Evolutionary conservation across 2,329 filamentous ascomycete species (phyloP), one percentile per base, ranked within the genome.

Genomic region (Fusarium udum): DNA sequence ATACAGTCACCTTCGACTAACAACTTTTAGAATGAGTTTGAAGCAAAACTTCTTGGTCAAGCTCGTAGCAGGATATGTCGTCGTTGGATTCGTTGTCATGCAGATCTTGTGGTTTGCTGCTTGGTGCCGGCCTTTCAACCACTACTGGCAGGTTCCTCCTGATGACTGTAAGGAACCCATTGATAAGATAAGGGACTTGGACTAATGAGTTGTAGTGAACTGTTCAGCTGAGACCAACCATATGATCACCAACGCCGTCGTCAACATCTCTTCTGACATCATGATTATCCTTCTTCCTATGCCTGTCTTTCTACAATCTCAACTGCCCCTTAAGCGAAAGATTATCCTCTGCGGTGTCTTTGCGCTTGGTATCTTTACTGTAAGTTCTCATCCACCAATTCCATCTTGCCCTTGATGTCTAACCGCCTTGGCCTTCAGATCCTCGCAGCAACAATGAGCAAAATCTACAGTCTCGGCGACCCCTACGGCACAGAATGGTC

Each of bases 251-350:
- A 89, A 90, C 66, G 85, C 87, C 1, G 82, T 85, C 4, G 84
- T 91, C 75, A 91, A 91, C 73, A 86, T 91, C 55, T 85, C 86
- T 7, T 88, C 87, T 8, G 89, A 91, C 69, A 52, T 90, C 4
- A 83, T 88, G 80, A 90, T 91, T 76, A 85, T 91, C 18, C 75
- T 83, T 9, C 84, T 91, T 32, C 88, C 88, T 2, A 82, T 91
- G 67, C 88, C 88, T 2, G 72, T 86, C 12, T 81, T 91, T 36
- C 62, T 86, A 6, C 82, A 83, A 31, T 84, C 89, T 2, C 83
- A 85, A 34, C 81, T 91, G 3, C 81, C 84, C 3, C 60, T 82
- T 0, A 86, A 84, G 70, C 83, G 88, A 72, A 91, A 90, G 78
- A 51, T 85, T 1, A 82, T 89, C 1, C 82, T 91, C 1, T 84